Evolutionary conservation across 176 grass and related monocot genomes (phyloP).

Genomic region (Zea luxurians): DNA sequence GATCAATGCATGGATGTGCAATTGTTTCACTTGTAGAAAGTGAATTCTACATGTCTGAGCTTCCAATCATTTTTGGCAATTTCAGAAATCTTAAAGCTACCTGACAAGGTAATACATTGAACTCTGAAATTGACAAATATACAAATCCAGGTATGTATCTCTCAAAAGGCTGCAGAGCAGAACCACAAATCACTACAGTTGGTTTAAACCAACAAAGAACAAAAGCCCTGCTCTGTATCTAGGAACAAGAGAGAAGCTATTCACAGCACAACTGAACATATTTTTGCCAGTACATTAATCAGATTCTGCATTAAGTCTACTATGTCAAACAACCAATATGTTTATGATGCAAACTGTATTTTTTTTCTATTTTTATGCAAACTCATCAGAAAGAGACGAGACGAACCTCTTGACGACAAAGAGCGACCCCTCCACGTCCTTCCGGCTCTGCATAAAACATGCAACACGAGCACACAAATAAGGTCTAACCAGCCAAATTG

Average conservation of each 20-base stretch:
- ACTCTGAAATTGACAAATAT: background rate
- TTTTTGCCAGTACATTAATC: background rate
- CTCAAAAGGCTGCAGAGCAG: background rate
- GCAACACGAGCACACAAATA: background rate
- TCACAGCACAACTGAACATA: background rate
- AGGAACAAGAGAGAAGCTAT: background rate
- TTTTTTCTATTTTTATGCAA: background rate
- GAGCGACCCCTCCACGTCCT: conserved; percentile 76
- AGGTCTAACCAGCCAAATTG: background rate
- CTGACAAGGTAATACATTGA: too few species aligned
- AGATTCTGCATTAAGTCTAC: background rate
- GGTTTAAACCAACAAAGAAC: too few species aligned
- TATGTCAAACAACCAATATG: background rate
- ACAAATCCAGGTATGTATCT: background rate
- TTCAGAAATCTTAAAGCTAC: background rate
- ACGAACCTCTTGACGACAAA: conserved; percentile 73
- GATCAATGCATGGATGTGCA: background rate
- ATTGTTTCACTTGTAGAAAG: background rate
- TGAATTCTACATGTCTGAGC: background rate
- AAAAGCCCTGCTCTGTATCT: background rate
- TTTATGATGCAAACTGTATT: background rate
- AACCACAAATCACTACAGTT: background rate
- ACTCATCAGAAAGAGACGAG: background rate
- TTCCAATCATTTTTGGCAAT: background rate
- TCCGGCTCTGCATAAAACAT: conserved; percentile 47